Evolutionary conservation across 768 basidiomycete genomes (phyloP), one percentile per base, ranked within the genome.

Genomic region (Suillus hirtellus): DNA sequence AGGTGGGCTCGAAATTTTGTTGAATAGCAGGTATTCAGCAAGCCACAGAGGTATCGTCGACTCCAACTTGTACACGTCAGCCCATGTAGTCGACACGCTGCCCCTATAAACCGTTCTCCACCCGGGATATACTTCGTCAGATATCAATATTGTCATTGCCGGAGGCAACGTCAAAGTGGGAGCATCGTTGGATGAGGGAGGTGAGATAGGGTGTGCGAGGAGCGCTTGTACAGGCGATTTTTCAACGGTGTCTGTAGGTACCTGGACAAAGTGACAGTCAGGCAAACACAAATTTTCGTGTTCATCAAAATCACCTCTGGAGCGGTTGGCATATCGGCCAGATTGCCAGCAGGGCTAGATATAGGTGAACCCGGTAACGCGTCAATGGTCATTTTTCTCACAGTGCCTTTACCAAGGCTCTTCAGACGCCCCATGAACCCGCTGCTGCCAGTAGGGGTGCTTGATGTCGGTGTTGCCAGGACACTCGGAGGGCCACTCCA

Each of bases 1-100:
- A 17, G 86, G 84, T 0, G 80, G 70, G 34, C 81, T 67, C 15
- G 84, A 77, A 61, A 81, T 77, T 70, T 84, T 87, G 67, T 90
- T 89, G 15, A 86, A 76, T 44, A 98, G 80, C 44, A 98, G 76
- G 69, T 90, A 96, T 73, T 98, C 93, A 59, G 94, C 77, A 55
- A 97, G 77, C 96, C 96, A 99, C 67, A 88, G 70, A 3, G 96
- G 96, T 81, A 94, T 86, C 44, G 78, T 82, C 69, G 87, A 85
- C 75, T 97, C 95, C 42, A 98, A 79, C 15, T 73, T 65, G 46
- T 78, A 73, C 60, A 78, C 68, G 61, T 90, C 89, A 2, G 79
- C 79, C 60, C 80, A 85, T 9, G 86, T 83, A 40, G 80, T 81
- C 1, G 82, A 80, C 2, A 90, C 86, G 34, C 83, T 83, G 2